Evolutionary conservation across 106 monocot species (phyloP).

Genomic region (Dioscorea alata): DNA sequence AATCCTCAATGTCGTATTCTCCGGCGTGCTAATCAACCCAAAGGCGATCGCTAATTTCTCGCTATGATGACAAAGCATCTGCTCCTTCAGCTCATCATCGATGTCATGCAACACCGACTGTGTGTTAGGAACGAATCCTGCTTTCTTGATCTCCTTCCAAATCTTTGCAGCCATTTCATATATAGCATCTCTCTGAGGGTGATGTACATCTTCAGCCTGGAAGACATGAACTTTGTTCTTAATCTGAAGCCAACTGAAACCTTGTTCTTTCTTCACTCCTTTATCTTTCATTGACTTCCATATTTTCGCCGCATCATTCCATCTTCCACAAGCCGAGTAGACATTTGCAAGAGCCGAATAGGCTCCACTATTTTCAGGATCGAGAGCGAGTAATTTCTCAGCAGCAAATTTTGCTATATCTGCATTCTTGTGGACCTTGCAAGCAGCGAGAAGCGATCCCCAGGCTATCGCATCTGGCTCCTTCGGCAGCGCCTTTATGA

Average conservation of each 20-base stretch:
- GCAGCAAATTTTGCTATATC: slow-evolving; percentile 64
- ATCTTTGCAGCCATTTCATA: slow-evolving; percentile 48
- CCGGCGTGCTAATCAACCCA: slow-evolving; percentile 70
- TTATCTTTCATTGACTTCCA: slow-evolving; percentile 84
- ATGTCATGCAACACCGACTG: slow-evolving; percentile 76
- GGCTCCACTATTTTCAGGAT: slow-evolving; percentile 79
- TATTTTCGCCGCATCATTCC: slow-evolving; percentile 59
- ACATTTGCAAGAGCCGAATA: slow-evolving; percentile 89
- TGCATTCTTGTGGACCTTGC: slow-evolving; percentile 68
- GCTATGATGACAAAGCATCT: slow-evolving; percentile 62
- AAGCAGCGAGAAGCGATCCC: slow-evolving; percentile 87
- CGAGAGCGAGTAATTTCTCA: slow-evolving; percentile 47
- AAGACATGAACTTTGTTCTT: slow-evolving; percentile 64
- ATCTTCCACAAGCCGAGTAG: slow-evolving; percentile 79
- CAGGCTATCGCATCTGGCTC: slow-evolving; percentile 78
- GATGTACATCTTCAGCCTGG: slow-evolving; percentile 56
- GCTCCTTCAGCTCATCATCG: slow-evolving; percentile 77
- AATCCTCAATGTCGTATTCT: slow-evolving; percentile 57
- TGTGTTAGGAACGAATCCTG: slow-evolving; percentile 66
- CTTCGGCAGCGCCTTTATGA: slow-evolving; percentile 68
- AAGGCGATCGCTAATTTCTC: slow-evolving; percentile 88
- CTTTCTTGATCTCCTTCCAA: slow-evolving; percentile 79
- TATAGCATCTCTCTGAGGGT: slow-evolving; percentile 54
- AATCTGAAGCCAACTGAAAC: slow-evolving; percentile 70
- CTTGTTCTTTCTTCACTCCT: slow-evolving; percentile 78